phyloP scores from a whole-genome alignment of 805 yeast genomes.

The Candida nitratophila region DNA sequence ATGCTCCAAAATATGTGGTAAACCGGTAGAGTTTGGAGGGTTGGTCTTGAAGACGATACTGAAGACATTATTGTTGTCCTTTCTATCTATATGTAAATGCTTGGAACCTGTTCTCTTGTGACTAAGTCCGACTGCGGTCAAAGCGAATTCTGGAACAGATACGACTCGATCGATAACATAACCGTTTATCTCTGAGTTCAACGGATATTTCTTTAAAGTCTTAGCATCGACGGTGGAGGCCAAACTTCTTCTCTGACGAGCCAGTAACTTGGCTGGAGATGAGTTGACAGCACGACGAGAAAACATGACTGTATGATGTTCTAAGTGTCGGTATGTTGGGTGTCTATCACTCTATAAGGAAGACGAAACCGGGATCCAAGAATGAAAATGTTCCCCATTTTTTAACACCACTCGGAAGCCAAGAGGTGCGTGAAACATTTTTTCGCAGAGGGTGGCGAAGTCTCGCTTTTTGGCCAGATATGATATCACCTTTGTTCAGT shows the following conservation, averaged over 20 bases:
- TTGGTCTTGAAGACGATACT: slow-evolving; percentile 87
- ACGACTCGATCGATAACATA: slow-evolving; percentile 57
- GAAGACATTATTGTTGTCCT: slow-evolving; percentile 82
- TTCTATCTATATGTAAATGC: slow-evolving; percentile 80
- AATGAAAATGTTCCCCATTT: too few relatives aligned
- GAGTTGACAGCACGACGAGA: neutral
- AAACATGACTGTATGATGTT: neutral
- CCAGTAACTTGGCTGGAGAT: too few relatives aligned
- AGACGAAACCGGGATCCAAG: too few relatives aligned
- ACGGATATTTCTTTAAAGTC: slow-evolving; percentile 42
- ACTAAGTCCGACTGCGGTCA: slow-evolving; percentile 66
- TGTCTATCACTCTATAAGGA: too few relatives aligned
- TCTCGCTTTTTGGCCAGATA: too few relatives aligned
- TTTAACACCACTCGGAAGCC: too few relatives aligned
- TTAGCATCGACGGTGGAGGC: slow-evolving; percentile 5
- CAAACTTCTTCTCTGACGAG: neutral
- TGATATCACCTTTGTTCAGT: too few relatives aligned
- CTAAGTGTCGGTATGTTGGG: too few relatives aligned
- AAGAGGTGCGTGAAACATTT: too few relatives aligned
- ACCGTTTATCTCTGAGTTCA: slow-evolving; percentile 60
- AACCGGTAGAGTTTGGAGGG: slow-evolving; percentile 92
- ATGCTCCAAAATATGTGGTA: slow-evolving; percentile 94
- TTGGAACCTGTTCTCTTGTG: slow-evolving; percentile 68
- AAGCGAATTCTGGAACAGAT: slow-evolving; percentile 73
- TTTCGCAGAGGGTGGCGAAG: too few relatives aligned